Percentiles rank a stretch among this genome's conserved stretches.
Evolutionary conservation across 495 filamentous ascomycete genomes (phyloP).

Genomic region (Penicillium samsonianum): DNA sequence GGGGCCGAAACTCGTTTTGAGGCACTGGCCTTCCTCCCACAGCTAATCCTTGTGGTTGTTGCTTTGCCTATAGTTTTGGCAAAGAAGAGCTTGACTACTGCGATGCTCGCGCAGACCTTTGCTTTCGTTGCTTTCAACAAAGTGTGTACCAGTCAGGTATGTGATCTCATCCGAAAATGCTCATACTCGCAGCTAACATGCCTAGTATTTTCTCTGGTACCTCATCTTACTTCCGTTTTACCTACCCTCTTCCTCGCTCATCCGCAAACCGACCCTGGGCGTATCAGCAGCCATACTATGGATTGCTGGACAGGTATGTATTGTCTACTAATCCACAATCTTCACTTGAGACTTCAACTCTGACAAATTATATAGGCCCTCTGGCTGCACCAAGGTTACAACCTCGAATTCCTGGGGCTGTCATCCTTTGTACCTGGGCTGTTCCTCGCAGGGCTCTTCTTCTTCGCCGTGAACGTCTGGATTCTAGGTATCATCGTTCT

Average conservation of each 20-base stretch:
- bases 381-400: slow-evolving; percentile 89
- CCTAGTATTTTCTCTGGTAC: slow-evolving; percentile 97
- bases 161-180: background rate
- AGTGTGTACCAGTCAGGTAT: slow-evolving; percentile 95
- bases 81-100: slow-evolving; percentile 75
- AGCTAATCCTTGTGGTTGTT: slow-evolving; percentile 74
- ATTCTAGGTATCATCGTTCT: slow-evolving; percentile 76
- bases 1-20: slow-evolving; percentile 59
- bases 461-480: slow-evolving; percentile 86
- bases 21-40: slow-evolving; percentile 83
- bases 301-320: slow-evolving; percentile 63
- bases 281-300: slow-evolving; percentile 65
- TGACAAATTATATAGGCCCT: slow-evolving; percentile 49
- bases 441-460: slow-evolving; percentile 70
- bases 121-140: slow-evolving; percentile 98
- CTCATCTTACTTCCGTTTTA: slow-evolving; percentile 90
- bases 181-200: background rate
- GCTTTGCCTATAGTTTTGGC: slow-evolving; percentile 77
- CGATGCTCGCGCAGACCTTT: slow-evolving; percentile 99
- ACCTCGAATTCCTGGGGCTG: slow-evolving; percentile 83
- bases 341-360: background rate
- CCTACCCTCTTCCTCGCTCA: slow-evolving; percentile 74
- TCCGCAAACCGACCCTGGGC: slow-evolving; percentile 59
- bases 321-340: background rate
- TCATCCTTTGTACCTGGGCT: slow-evolving; percentile 85